phyloP scores from a whole-genome alignment of 495 filamentous ascomycete species.

The Neurospora sp. region DNA sequence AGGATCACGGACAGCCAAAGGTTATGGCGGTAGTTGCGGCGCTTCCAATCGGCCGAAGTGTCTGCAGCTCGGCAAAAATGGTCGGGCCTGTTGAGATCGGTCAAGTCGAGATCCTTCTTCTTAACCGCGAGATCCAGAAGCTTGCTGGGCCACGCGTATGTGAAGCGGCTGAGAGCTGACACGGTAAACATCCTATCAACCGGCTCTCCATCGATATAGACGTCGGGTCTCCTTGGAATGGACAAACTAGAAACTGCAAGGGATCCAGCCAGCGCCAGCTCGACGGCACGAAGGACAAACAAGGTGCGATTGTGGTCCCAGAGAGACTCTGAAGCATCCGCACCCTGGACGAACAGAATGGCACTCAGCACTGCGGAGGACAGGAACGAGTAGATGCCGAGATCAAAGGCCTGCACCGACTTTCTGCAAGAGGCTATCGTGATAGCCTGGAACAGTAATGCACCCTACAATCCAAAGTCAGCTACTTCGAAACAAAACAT shows the following conservation, averaged over 20 bases:
- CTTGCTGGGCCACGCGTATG: conserved; percentile 49
- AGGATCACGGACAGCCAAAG: conserved; percentile 53
- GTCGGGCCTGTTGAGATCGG: conserved; percentile 49
- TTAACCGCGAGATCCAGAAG: conserved; percentile 43
- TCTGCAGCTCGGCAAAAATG: conserved; percentile 37
- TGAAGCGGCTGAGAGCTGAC: conserved; percentile 51
- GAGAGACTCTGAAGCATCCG: conserved; percentile 19
- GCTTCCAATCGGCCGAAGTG: conserved; percentile 41
- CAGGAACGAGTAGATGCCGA: conserved; percentile 35
- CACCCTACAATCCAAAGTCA: conserved; percentile 18
- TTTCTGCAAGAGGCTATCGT: conserved; percentile 31
- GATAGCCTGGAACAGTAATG: conserved; percentile 38
- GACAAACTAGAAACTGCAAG: conserved; percentile 30
- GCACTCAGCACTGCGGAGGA: conserved; percentile 30
- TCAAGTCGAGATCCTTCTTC: conserved; percentile 47
- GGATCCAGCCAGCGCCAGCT: conserved; percentile 25
- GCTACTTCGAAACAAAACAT: conserved; percentile 3
- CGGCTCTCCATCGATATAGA: conserved; percentile 44
- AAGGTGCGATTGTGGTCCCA: conserved; percentile 11
- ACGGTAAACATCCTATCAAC: conserved; percentile 57
- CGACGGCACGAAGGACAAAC: conserved; percentile 27
- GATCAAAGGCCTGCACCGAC: conserved; percentile 35
- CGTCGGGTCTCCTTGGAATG: conserved; percentile 58
- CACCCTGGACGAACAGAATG: conserved; percentile 30
- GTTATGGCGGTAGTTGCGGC: conserved; percentile 33